A percentile compares a stretch with the other conserved stretches of the same genome.
phyloP scores from a whole-genome alignment of 352 stramenopile genomes.

The Phytophthora pseudosyringae region DNA sequence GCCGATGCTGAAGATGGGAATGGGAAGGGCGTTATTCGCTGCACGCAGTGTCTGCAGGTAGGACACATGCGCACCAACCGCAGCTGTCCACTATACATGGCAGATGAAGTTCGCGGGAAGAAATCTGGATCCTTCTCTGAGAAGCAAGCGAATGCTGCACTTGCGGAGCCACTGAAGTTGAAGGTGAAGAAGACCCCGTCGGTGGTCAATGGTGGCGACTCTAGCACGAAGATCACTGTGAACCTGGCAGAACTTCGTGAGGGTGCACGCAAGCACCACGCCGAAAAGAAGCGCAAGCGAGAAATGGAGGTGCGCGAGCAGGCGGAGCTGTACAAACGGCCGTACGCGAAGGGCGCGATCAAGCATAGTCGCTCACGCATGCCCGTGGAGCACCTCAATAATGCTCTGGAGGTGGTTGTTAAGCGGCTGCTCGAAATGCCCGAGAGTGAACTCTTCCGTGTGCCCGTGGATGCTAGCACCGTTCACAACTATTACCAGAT shows the following conservation, averaged over 20 bases:
- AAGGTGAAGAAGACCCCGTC: conserved; percentile 61
- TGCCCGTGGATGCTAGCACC: conserved; percentile 61
- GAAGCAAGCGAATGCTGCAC: conserved; percentile 33
- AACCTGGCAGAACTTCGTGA: conserved; percentile 80
- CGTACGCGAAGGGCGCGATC: conserved; percentile 72
- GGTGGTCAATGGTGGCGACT: conserved; percentile 34
- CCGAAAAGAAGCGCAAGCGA: conserved; percentile 84
- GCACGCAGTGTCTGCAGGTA: conserved; percentile 78
- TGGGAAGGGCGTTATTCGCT: conserved; percentile 77
- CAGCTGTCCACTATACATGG: conserved; percentile 85
- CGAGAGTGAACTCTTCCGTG: conserved; percentile 80
- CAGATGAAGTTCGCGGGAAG: conserved; percentile 56
- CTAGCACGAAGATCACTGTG: conserved; percentile 68
- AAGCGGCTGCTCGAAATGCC: conserved; percentile 74
- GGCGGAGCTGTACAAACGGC: conserved; percentile 81
- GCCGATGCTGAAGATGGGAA: conserved; percentile 32
- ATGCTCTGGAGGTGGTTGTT: conserved; percentile 68
- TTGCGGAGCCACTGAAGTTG: conserved; percentile 62
- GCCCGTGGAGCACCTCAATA: conserved; percentile 78
- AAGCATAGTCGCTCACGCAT: conserved; percentile 82
- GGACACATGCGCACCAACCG: conserved; percentile 88
- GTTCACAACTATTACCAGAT: conserved; percentile 85
- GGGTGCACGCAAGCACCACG: conserved; percentile 74
- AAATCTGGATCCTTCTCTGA: conserved; percentile 35
- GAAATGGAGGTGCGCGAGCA: conserved; percentile 77